Evolutionary conservation across 441 rosid genomes (phyloP).

Genomic region (Gossypium lobatum): DNA sequence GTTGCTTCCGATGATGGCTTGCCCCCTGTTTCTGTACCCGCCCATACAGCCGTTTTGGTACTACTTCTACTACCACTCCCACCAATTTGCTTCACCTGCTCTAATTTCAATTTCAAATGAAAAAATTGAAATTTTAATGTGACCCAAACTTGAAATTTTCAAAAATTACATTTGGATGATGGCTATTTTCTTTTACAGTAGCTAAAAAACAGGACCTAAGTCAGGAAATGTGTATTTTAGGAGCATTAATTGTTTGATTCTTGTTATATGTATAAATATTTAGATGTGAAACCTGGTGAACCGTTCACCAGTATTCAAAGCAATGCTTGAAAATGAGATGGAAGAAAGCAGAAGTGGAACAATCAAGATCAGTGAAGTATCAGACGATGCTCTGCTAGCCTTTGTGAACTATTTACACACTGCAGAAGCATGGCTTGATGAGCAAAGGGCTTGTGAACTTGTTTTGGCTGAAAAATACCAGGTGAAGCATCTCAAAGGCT

Average conservation of each 20-base stretch:
- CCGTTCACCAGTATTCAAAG: constrained; percentile 49
- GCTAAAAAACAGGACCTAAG: not conserved
- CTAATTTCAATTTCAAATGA: not conserved
- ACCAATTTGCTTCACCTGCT: not conserved
- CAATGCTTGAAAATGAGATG: constrained; percentile 2
- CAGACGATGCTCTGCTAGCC: constrained; percentile 58
- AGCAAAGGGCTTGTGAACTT: constrained; percentile 75
- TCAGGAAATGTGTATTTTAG: not conserved
- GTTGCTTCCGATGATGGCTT: constrained; percentile 48
- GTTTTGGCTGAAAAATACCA: constrained; percentile 82
- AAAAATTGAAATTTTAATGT: not conserved
- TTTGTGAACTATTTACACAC: constrained; percentile 69
- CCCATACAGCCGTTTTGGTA: constrained; percentile 71
- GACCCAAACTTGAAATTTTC: not conserved
- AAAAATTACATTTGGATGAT: not conserved
- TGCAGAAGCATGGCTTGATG: constrained; percentile 75
- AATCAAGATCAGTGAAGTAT: constrained; percentile 64
- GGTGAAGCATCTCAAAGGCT: constrained; percentile 66
- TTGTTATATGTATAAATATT: not conserved
- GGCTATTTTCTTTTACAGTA: not conserved
- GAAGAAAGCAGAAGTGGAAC: constrained; percentile 26
- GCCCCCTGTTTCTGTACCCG: constrained; percentile 47
- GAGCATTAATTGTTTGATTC: not conserved
- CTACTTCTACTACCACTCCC: not conserved
- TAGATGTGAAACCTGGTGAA: constrained; percentile 37